phyloP scores from a whole-genome alignment of 257 asterid species.

The Jaltomata sinuosa region DNA sequence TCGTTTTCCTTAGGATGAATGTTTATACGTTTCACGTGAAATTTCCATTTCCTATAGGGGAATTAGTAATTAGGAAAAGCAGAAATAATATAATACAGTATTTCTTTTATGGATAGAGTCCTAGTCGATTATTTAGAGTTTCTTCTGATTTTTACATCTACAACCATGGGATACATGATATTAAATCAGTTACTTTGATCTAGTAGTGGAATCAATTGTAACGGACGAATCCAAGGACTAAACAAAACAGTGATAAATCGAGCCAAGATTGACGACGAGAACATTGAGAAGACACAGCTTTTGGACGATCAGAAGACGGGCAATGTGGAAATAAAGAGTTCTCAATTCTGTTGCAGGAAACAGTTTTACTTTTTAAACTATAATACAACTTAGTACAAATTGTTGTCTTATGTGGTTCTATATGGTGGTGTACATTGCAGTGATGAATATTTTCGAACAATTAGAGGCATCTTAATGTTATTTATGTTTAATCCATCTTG shows the following conservation, averaged over 20 bases:
- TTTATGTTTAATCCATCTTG: background rate
- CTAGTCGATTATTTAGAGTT: background rate
- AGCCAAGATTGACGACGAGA: background rate
- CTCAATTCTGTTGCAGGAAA: background rate
- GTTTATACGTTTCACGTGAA: background rate
- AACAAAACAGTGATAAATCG: background rate
- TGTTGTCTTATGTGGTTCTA: background rate
- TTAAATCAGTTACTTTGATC: too few species aligned
- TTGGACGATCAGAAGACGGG: background rate
- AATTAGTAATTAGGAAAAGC: background rate
- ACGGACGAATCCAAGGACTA: background rate
- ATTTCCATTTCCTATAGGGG: background rate
- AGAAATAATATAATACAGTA: background rate
- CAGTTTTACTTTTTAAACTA: background rate
- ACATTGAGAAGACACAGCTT: background rate
- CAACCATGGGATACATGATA: too few species aligned
- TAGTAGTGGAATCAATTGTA: background rate
- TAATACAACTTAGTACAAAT: too few species aligned
- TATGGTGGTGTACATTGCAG: background rate
- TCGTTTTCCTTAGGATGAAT: background rate
- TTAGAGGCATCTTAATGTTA: too few species aligned
- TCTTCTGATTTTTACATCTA: background rate
- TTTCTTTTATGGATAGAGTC: background rate
- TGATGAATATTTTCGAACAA: background rate
- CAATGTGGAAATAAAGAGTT: background rate